Percentiles rank a stretch among this genome's conserved stretches.
These are phyloP conservation scores for Trametes meyenii DNA, from an alignment of 768 basidiomycete species.

Conservation along the genomic window DNA sequence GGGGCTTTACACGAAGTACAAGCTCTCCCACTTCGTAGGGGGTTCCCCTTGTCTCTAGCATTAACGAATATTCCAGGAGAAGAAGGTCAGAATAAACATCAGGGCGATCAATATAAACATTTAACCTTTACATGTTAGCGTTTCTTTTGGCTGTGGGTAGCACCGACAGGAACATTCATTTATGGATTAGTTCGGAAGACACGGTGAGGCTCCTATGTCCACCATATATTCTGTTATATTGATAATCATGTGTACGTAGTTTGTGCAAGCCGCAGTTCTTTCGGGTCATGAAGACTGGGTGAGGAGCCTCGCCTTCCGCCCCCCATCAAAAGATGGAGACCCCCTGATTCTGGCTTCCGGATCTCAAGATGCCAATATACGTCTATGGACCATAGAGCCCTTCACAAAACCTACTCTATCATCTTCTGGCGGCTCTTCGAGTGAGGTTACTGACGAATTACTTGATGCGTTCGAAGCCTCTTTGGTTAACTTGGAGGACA, in stretches of 20 bases:
- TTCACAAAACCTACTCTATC: constrained; percentile 35
- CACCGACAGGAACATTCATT: constrained; percentile 79
- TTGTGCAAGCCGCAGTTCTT: constrained; percentile 59
- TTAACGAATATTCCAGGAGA: constrained; percentile 67
- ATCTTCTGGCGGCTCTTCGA: constrained; percentile 19
- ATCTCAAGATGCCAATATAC: constrained; percentile 92
- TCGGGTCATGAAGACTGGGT: constrained; percentile 98
- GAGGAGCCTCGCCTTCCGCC: constrained; percentile 71
- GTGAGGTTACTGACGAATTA: constrained; percentile 64
- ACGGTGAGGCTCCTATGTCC: constrained; percentile 37
- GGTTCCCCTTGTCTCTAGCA: constrained; percentile 74
- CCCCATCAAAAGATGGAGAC: constrained; percentile 36
- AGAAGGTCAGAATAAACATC: constrained; percentile 47
- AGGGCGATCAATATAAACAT: neutral
- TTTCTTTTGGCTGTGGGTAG: constrained; percentile 77
- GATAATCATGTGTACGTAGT: constrained; percentile 40
- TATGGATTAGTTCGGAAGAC: constrained; percentile 72
- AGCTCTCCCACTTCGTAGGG: constrained; percentile 62
- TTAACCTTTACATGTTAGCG: constrained; percentile 38
- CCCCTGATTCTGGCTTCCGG: constrained; percentile 84
- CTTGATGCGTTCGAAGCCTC: constrained; percentile 89
- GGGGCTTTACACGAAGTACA: constrained; percentile 47
- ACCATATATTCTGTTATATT: neutral
- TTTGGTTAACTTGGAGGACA: constrained; percentile 67
- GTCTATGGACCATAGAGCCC: constrained; percentile 84